Percentiles rank a stretch among this genome's conserved stretches.
phyloP scores from a whole-genome alignment of 257 asterid genomes.

The Scutellaria baicalensis region DNA sequence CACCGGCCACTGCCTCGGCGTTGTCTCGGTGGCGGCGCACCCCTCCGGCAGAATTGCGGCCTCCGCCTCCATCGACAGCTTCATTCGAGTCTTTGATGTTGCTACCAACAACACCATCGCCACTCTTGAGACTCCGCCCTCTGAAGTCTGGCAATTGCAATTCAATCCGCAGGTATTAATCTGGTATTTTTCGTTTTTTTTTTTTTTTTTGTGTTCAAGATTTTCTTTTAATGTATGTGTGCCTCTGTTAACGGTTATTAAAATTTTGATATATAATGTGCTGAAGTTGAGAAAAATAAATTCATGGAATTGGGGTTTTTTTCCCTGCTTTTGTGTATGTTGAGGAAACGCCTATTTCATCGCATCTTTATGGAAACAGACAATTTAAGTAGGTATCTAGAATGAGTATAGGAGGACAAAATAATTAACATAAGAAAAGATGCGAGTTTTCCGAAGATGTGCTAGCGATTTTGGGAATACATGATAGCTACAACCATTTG shows the following conservation, averaged over 20 bases:
- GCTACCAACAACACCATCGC: constrained; percentile 69
- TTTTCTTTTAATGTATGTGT: neutral
- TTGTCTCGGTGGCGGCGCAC: constrained; percentile 84
- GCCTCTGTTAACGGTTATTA: neutral
- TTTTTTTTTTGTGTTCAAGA: neutral
- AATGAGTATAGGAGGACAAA: neutral
- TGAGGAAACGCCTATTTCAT: neutral
- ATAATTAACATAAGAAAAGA: neutral
- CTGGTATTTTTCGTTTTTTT: neutral
- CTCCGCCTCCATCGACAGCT: constrained; percentile 92
- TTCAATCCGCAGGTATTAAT: constrained; percentile 73
- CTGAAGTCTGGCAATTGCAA: constrained; percentile 95
- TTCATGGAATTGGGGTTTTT: neutral
- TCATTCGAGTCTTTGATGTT: constrained; percentile 80
- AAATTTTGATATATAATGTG: neutral
- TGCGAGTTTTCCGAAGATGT: neutral
- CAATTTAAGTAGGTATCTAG: neutral
- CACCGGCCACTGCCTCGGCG: constrained; percentile 96
- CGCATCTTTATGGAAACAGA: neutral
- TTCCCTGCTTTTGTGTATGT: neutral
- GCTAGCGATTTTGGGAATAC: neutral
- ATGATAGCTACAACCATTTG: neutral
- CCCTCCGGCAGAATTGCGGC: constrained; percentile 94
- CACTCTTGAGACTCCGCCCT: constrained; percentile 93
- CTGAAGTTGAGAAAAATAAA: neutral